Percentiles rank a stretch among this genome's conserved stretches.
Evolutionary conservation across 2,329 filamentous ascomycete species (phyloP).

Genomic region (Orbilia brochopaga): DNA sequence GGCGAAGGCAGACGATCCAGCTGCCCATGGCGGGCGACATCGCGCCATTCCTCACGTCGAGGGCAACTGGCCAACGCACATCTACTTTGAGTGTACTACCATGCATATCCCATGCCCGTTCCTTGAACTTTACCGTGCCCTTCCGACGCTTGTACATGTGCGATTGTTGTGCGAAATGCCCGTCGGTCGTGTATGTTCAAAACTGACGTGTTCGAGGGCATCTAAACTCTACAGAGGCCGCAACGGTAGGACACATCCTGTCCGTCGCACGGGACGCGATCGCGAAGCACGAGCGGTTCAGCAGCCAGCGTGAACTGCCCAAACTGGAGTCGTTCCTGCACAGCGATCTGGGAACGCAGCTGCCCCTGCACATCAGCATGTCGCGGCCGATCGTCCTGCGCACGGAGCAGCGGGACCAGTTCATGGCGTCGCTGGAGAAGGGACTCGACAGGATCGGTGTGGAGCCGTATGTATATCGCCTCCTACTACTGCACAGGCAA

Average conservation of each 20-base stretch:
- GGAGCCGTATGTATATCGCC: constrained; percentile 59
- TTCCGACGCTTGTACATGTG: not conserved
- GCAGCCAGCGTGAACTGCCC: constrained; percentile 53
- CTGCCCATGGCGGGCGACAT: constrained; percentile 82
- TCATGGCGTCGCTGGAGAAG: constrained; percentile 65
- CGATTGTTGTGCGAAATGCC: constrained; percentile 18
- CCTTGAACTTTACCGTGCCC: too few relatives aligned
- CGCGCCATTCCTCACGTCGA: constrained; percentile 81
- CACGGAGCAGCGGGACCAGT: constrained; percentile 73
- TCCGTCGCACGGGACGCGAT: constrained; percentile 18
- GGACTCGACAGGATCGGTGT: constrained; percentile 60
- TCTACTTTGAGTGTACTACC: constrained; percentile 87
- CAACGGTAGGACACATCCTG: constrained; percentile 17
- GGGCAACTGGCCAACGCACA: constrained; percentile 90
- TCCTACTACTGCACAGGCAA: constrained; percentile 61
- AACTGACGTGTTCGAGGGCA: constrained; percentile 62
- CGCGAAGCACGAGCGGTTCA: constrained; percentile 19
- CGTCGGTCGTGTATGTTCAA: constrained; percentile 14
- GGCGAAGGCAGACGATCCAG: constrained; percentile 79
- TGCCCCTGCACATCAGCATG: constrained; percentile 88
- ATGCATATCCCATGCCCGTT: not conserved
- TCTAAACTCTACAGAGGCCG: constrained; percentile 61
- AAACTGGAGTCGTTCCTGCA: constrained; percentile 72
- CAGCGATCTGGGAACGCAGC: constrained; percentile 76
- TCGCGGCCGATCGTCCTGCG: constrained; percentile 78